phyloP scores from a whole-genome alignment of 192 early-diverging fungal genomes.

The Coemansia asiatica region DNA sequence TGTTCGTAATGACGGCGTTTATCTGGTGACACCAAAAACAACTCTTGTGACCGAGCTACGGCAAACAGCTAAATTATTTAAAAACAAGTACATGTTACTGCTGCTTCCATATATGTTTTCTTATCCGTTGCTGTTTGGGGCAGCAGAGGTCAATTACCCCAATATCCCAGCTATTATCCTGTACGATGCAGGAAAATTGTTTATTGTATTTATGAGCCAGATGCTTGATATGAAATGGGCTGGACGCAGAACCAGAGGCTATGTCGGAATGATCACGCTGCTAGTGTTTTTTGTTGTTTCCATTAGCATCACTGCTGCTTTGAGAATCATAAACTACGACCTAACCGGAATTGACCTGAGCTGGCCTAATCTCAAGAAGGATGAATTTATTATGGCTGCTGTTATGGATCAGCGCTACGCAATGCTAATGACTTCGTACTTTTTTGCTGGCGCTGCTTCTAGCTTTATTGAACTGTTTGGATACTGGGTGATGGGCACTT shows the following conservation, averaged over 20 bases:
- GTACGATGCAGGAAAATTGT: constrained; percentile 38
- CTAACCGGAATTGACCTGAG: constrained; percentile 9
- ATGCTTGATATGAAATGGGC: constrained; percentile 41
- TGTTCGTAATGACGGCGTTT: constrained; percentile 40
- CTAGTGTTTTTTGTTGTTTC: constrained; percentile 17
- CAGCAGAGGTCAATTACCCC: constrained; percentile 26
- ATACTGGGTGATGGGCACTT: constrained; percentile 48
- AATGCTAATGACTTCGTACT: constrained; percentile 28
- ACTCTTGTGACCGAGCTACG: constrained; percentile 20
- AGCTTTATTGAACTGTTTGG: constrained; percentile 47
- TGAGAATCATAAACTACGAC: constrained; percentile 11
- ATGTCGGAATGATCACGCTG: constrained; percentile 14
- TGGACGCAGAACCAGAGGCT: constrained; percentile 21
- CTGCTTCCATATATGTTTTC: constrained; percentile 12
- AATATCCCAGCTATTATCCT: constrained; percentile 27
- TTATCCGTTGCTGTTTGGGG: constrained; percentile 21
- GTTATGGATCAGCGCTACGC: constrained; percentile 9
- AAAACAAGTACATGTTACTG: constrained; percentile 20
- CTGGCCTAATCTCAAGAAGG: constrained; percentile 8
- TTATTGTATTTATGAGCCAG: constrained; percentile 29
- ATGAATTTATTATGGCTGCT: constrained; percentile 13
- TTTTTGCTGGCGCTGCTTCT: constrained; percentile 39
- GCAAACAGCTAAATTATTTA: constrained; percentile 26
- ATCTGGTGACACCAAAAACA: constrained; percentile 32
- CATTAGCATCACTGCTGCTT: constrained; percentile 9